phyloP scores from a whole-genome alignment of 2,329 filamentous ascomycete species.

The Graphium sp. region DNA sequence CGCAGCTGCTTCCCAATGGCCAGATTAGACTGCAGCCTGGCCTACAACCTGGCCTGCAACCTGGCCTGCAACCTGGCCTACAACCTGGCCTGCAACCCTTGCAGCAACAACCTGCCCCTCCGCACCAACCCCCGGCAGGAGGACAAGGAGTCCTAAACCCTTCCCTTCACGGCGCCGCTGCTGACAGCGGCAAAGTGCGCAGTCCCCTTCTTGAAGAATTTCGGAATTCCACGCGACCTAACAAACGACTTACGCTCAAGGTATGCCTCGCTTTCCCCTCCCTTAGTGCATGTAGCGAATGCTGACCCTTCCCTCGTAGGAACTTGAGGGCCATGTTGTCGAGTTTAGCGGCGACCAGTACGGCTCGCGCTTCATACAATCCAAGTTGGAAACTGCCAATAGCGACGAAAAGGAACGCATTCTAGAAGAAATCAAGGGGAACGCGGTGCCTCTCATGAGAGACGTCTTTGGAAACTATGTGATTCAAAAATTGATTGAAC shows the following conservation, averaged over 20 bases:
- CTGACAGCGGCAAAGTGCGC: too few relatives aligned
- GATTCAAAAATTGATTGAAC: constrained; percentile 93
- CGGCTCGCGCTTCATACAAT: constrained; percentile 88
- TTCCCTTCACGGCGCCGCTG: too few relatives aligned
- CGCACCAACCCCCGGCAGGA: constrained; percentile 34
- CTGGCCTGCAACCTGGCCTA: too few relatives aligned
- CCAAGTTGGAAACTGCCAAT: constrained; percentile 80
- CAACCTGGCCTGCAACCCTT: neutral
- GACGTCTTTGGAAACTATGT: constrained; percentile 98
- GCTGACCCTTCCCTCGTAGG: constrained; percentile 20
- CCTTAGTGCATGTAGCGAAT: neutral
- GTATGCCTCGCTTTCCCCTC: constrained; percentile 16
- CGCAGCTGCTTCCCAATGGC: too few relatives aligned
- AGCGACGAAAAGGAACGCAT: constrained; percentile 90
- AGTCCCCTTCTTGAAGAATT: constrained; percentile 70
- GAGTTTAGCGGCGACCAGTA: constrained; percentile 95
- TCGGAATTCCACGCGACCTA: constrained; percentile 54
- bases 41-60: too few relatives aligned
- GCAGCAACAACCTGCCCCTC: too few relatives aligned
- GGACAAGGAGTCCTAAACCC: too few relatives aligned
- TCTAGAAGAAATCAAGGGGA: constrained; percentile 72
- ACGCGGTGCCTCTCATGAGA: constrained; percentile 78
- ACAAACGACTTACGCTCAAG: constrained; percentile 63
- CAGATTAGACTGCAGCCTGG: too few relatives aligned
- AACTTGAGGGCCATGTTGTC: constrained; percentile 75